phyloP scores from a whole-genome alignment of 1,284 basidiomycete genomes.

The Ganoderma multipileum region DNA sequence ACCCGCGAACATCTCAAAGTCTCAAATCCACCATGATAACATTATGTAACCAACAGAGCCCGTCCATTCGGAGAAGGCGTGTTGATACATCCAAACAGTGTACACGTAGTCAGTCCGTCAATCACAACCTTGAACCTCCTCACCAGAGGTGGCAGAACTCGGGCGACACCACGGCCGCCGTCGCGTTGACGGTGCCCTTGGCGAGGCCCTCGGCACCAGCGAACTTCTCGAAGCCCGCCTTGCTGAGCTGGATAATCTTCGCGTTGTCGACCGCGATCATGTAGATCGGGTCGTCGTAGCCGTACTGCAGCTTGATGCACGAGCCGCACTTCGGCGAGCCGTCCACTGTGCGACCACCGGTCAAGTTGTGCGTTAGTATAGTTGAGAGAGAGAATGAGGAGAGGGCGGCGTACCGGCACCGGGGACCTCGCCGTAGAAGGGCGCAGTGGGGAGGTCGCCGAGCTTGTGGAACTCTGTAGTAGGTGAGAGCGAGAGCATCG shows the following conservation, averaged over 20 bases:
- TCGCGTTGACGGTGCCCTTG: neutral
- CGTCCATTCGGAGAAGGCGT: neutral
- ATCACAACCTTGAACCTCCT: neutral
- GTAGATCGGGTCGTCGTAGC: neutral
- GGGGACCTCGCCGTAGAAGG: slow-evolving; percentile 6
- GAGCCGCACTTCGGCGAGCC: slow-evolving; percentile 6
- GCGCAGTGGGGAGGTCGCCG: neutral
- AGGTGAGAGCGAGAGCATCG: neutral
- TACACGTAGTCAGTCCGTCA: neutral
- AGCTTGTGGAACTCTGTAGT: slow-evolving; percentile 3
- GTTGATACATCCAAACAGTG: neutral
- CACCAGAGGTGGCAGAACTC: neutral
- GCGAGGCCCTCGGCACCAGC: neutral
- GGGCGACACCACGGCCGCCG: neutral
- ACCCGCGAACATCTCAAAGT: too few relatives aligned
- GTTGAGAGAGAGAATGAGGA: too few relatives aligned
- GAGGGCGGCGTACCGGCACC: neutral
- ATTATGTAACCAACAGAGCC: too few relatives aligned
- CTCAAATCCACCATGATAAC: too few relatives aligned
- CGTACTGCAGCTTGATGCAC: slow-evolving; percentile 1
- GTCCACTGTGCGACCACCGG: neutral
- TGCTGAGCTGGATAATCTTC: slow-evolving; percentile 1
- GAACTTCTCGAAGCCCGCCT: slow-evolving; percentile 1
- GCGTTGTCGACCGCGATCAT: slow-evolving; percentile 6
- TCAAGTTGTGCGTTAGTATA: neutral